Evolutionary conservation across 2,329 filamentous ascomycete species (phyloP).

Genomic region (Epichloe typhina): DNA sequence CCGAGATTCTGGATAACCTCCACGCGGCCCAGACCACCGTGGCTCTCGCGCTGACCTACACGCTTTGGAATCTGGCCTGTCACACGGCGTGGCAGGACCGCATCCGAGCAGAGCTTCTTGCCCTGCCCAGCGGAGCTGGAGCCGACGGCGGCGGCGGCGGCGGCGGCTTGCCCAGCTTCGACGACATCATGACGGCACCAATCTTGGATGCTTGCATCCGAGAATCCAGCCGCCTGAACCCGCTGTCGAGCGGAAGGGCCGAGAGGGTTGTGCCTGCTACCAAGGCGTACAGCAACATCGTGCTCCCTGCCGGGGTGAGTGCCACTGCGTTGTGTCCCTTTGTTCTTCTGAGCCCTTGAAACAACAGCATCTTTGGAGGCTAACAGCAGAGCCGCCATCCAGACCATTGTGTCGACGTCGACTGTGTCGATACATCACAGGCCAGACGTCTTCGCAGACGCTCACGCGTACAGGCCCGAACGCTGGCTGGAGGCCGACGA

Average conservation of each 20-base stretch:
- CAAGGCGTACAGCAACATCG: neutral
- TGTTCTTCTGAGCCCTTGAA: too few relatives aligned
- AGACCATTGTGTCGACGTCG: conserved; percentile 6
- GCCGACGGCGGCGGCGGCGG: neutral
- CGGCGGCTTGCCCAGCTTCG: conserved; percentile 2
- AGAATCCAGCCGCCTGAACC: neutral
- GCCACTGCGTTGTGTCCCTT: too few relatives aligned
- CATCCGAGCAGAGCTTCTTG: neutral
- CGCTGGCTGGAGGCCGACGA: conserved; percentile 5
- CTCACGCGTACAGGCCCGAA: neutral
- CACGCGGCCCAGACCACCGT: conserved; percentile 4
- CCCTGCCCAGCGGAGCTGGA: neutral
- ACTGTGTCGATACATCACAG: conserved; percentile 2
- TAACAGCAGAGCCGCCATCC: neutral
- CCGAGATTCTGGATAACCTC: conserved; percentile 4
- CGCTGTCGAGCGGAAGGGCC: conserved; percentile 3
- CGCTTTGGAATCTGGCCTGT: conserved; percentile 3
- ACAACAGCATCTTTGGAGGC: neutral
- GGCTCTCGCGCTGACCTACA: conserved; percentile 2
- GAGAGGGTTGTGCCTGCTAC: conserved; percentile 3
- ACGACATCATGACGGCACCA: conserved; percentile 1
- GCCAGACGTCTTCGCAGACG: conserved; percentile 1
- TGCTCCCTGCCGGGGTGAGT: conserved; percentile 4
- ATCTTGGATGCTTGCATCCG: conserved; percentile 2
- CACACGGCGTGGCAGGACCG: conserved; percentile 1